These are phyloP conservation scores for Herpetomonas samuelpessoai DNA, from an alignment of 208 protist species.

Conservation along the genomic window DNA sequence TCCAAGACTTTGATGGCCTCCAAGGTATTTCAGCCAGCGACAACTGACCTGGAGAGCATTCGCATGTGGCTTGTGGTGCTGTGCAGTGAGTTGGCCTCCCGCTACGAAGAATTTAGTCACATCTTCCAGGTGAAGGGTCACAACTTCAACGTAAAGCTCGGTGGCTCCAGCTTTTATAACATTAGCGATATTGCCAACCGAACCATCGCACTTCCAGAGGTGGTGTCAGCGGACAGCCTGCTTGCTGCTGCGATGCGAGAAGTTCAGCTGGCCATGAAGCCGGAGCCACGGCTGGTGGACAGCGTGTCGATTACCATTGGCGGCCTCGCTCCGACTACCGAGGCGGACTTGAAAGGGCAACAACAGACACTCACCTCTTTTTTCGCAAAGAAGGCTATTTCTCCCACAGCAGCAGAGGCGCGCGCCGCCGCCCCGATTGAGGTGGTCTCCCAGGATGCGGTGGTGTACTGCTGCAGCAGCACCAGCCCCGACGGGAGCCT, in stretches of 20 bases:
- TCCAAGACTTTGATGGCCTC: constrained; percentile 53
- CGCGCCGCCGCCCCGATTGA: no score
- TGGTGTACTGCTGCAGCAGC: background rate
- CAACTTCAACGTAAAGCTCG: constrained; percentile 58
- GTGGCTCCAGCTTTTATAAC: constrained; percentile 33
- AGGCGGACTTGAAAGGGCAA: background rate
- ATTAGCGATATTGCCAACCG: constrained; percentile 29
- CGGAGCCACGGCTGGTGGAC: constrained; percentile 4
- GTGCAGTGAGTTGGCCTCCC: constrained; percentile 49
- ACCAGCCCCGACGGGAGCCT: background rate
- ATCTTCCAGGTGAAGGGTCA: constrained; percentile 28
- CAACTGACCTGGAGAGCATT: constrained; percentile 23
- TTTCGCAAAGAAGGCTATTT: no score
- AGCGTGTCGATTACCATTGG: constrained; percentile 30
- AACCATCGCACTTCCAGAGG: constrained; percentile 38
- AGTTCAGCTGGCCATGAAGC: constrained; percentile 1
- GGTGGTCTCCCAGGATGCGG: no score
- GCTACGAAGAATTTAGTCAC: constrained; percentile 44
- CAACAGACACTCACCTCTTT: background rate
- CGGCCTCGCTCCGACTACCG: constrained; percentile 7
- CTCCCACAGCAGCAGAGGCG: no score
- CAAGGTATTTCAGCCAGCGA: constrained; percentile 61
- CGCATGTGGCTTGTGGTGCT: constrained; percentile 64
- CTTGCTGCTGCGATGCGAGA: constrained; percentile 16
- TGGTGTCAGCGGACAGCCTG: constrained; percentile 27